These are phyloP conservation scores for Epicoccum nigrum DNA, from an alignment of 2,329 filamentous ascomycete species.

Conservation along the genomic window DNA sequence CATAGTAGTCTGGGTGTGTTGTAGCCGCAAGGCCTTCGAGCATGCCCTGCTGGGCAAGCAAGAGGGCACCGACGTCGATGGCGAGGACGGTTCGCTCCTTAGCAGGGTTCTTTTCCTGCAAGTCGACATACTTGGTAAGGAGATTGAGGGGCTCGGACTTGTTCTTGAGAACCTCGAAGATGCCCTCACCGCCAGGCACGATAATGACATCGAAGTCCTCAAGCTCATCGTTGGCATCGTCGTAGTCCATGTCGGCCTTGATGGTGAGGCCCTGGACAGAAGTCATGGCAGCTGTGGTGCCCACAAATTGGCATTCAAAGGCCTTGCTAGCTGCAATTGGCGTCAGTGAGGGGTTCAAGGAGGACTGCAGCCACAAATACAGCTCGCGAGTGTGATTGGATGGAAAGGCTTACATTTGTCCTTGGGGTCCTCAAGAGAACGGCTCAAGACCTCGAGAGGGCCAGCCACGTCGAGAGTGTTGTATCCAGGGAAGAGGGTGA, in stretches of 20 bases:
- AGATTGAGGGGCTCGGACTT: conserved; percentile 67
- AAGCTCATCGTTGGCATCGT: conserved; percentile 75
- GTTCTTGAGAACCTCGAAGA: conserved; percentile 66
- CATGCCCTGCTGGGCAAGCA: conserved; percentile 77
- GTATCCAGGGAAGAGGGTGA: conserved; percentile 62
- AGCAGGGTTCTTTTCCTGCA: conserved; percentile 78
- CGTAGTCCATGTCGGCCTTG: conserved; percentile 76
- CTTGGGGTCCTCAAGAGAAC: conserved; percentile 60
- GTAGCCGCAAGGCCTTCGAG: conserved; percentile 80
- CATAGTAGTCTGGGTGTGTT: conserved; percentile 80
- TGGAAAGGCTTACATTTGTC: conserved; percentile 53
- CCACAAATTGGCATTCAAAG: conserved; percentile 61
- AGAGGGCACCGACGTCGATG: conserved; percentile 78
- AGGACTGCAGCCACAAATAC: not conserved
- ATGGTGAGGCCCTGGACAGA: conserved; percentile 70
- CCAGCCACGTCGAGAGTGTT: conserved; percentile 64
- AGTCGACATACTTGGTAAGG: conserved; percentile 77
- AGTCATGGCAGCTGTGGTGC: conserved; percentile 53
- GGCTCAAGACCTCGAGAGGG: conserved; percentile 63
- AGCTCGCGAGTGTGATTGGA: conserved; percentile 1
- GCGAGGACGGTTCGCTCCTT: conserved; percentile 83
- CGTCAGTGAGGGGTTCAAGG: conserved; percentile 28
- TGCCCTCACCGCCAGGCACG: conserved; percentile 73
- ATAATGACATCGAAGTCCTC: conserved; percentile 81
- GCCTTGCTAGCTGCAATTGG: conserved; percentile 55